Base-by-base conservation (phyloP, 768 basidiomycete genomes). In the Serendipita sp. region DNA sequence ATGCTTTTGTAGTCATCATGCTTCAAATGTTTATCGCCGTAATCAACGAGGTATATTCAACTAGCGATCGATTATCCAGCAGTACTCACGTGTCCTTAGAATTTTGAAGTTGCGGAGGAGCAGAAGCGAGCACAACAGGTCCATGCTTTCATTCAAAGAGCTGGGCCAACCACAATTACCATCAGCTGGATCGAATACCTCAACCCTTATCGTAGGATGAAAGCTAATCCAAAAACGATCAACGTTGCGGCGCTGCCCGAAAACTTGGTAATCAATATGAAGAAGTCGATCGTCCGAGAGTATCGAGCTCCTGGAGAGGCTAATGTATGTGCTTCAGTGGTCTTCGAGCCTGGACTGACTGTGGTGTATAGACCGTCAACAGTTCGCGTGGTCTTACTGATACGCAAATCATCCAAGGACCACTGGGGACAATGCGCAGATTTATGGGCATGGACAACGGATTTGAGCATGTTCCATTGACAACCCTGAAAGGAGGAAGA, bases 1-100 rank as follows among this genome's bases (percentile, higher is more conserved):
- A 66, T 32, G 56, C 45, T 48, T 24, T 46, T 66, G 13, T 62
- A 94, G 93, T 92, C 78, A 90, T 95, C 70, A 79, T 95, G 7
- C 73, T 95, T 58, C 92, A 95, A 71, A 88, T 97, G 86, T 96
- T 97, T 77, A 90, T 98, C 70, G 95, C 95, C 38, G 92, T 95
- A 51, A 92, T 96, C 78, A 90, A 93, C 70, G 92, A 94, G 70
- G 74, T 74, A 32, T n/a, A 68, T 11, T 32, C 1, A 58, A 16
- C 28, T 63, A n/a, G n/a, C 24, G 54, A 7, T 51, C 28, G 58
- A 30, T 35, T 37, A 15, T 18, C 30, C 7, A 41, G 47, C 7
- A 30, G n/a, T 54, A 24, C 16, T 16, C 28, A 15, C 3, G 13
- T 47, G 11, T 35, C 32, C 60, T 56, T 69, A 78, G 78, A 95